These are phyloP conservation scores for Paramyrothecium sp. DNA, from an alignment of 2,329 filamentous ascomycete species.

Conservation along the genomic window DNA sequence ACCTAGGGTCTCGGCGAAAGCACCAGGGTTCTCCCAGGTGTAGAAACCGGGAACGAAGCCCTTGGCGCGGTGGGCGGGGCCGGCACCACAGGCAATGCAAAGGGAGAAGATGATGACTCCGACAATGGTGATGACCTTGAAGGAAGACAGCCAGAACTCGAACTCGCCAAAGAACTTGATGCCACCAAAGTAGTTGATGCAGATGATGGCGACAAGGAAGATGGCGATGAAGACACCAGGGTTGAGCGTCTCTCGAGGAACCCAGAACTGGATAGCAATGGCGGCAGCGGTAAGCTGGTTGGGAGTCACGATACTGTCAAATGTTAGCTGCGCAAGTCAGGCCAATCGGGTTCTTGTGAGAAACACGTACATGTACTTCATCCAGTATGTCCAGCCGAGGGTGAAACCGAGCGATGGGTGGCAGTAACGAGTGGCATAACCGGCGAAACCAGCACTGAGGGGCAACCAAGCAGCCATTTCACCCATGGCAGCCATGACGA, in stretches of 20 bases:
- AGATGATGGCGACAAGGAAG: constrained; percentile 60
- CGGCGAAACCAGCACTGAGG: constrained; percentile 75
- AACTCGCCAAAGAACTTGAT: constrained; percentile 68
- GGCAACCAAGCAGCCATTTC: constrained; percentile 86
- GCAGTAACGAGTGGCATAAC: constrained; percentile 76
- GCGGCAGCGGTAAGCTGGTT: constrained; percentile 82
- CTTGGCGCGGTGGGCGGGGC: constrained; percentile 54
- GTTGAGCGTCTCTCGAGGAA: constrained; percentile 63
- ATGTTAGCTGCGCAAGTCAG: background rate
- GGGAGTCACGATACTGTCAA: constrained; percentile 75
- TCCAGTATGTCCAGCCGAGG: constrained; percentile 71
- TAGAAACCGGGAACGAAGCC: constrained; percentile 52
- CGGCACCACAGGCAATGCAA: constrained; percentile 63
- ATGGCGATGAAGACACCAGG: constrained; percentile 78
- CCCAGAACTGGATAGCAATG: constrained; percentile 75
- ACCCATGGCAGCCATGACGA: constrained; percentile 79
- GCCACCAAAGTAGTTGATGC: constrained; percentile 65
- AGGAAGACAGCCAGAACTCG: constrained; percentile 61
- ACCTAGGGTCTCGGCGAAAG: constrained; percentile 29
- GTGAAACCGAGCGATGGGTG: constrained; percentile 80
- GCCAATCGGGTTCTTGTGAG: no score
- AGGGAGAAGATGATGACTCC: constrained; percentile 65
- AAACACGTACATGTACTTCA: constrained; percentile 42
- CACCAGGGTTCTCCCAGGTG: constrained; percentile 63
- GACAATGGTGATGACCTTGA: constrained; percentile 68